phyloP scores from a whole-genome alignment of 1,284 basidiomycete species.

The Tetrapyrgos nigripes region DNA sequence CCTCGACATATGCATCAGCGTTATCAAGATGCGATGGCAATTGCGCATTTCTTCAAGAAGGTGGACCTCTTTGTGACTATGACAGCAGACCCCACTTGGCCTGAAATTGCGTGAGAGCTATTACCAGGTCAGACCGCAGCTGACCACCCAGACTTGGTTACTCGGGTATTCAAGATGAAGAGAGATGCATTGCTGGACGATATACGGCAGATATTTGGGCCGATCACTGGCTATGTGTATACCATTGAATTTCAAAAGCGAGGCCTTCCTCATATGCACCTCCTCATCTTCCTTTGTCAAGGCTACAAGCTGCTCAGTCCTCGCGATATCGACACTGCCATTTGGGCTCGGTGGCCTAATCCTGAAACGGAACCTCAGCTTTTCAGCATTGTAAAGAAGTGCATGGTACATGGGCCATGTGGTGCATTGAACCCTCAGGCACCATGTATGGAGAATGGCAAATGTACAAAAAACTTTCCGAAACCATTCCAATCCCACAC shows the following conservation, averaged over 20 bases:
- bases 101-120: conserved; percentile 46
- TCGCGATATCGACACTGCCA: too few relatives aligned
- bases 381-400: conserved; percentile 35
- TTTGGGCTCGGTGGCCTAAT: conserved; percentile 50
- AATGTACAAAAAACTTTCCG: too few relatives aligned
- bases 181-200: conserved; percentile 43
- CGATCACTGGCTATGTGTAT: conserved; percentile 40
- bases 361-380: conserved; percentile 41
- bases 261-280: conserved; percentile 54
- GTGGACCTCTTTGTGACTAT: conserved; percentile 54
- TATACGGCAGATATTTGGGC: conserved; percentile 37
- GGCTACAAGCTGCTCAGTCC: too few relatives aligned
- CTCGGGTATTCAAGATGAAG: too few relatives aligned
- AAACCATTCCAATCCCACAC: too few relatives aligned
- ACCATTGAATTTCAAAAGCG: conserved; percentile 59
- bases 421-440: conserved; percentile 35
- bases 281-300: conserved; percentile 44
- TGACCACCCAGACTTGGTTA: too few relatives aligned
- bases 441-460: too few relatives aligned
- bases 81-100: conserved; percentile 53
- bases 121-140: conserved; percentile 41
- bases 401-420: conserved; percentile 57
- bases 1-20: conserved; percentile 46
- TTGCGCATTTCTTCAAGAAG: too few relatives aligned
- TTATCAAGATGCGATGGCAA: conserved; percentile 52